A percentile compares a stretch with the other conserved stretches of the same genome.
These are phyloP conservation scores for Capsicum baccatum DNA, from an alignment of 257 asterid genomes.

Conservation along the genomic window DNA sequence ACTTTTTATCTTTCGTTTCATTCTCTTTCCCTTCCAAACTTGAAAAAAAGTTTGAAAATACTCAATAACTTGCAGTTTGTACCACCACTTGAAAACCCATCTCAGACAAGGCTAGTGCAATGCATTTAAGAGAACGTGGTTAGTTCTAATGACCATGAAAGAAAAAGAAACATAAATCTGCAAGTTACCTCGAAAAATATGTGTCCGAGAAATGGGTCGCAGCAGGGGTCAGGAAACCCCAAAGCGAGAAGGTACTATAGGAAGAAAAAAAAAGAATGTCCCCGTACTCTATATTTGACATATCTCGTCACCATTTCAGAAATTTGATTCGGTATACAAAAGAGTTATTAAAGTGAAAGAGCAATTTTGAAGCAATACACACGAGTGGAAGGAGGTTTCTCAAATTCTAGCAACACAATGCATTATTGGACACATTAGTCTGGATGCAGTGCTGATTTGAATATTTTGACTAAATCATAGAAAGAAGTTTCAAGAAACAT, in stretches of 20 bases:
- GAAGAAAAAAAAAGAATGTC: too few relatives aligned
- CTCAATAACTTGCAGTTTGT: too few relatives aligned
- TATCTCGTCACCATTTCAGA: neutral
- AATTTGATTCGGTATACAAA: neutral
- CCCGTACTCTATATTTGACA: neutral
- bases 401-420: constrained; percentile 54
- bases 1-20: too few relatives aligned
- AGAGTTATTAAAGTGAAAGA: too few relatives aligned
- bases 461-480: constrained; percentile 17
- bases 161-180: neutral
- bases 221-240: too few relatives aligned
- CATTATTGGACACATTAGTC: constrained; percentile 40
- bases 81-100: too few relatives aligned
- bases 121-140: neutral
- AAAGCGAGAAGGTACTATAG: too few relatives aligned
- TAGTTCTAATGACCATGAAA: neutral
- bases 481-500: constrained; percentile 35
- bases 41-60: too few relatives aligned
- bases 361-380: neutral
- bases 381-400: constrained; percentile 43
- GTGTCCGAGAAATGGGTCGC: neutral
- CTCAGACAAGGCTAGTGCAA: neutral
- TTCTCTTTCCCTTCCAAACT: too few relatives aligned
- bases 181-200: neutral
- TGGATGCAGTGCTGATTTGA: constrained; percentile 31